phyloP scores from a whole-genome alignment of 2,329 filamentous ascomycete genomes.

The Pyricularia sp. region DNA sequence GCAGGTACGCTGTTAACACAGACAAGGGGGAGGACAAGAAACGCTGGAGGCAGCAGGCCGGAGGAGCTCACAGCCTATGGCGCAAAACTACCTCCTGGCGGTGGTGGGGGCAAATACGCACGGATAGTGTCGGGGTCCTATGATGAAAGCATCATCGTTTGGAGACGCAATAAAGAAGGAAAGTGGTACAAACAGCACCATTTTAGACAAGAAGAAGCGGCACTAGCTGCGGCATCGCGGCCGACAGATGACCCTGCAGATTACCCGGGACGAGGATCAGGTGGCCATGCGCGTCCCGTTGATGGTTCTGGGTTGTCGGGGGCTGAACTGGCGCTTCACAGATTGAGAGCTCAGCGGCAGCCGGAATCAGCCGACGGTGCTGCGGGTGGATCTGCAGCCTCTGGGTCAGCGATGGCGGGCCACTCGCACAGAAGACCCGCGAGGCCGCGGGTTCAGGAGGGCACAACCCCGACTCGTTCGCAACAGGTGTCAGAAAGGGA shows the following conservation, averaged over 20 bases:
- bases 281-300: background rate
- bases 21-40: conserved; percentile 27
- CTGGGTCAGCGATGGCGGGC: background rate
- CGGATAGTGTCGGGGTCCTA: conserved; percentile 97
- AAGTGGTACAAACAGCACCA: conserved; percentile 70
- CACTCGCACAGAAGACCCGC: background rate
- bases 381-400: background rate
- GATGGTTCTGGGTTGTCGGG: background rate
- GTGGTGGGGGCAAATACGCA: conserved; percentile 76
- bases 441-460: background rate
- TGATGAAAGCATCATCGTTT: conserved; percentile 90
- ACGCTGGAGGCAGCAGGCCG: conserved; percentile 62
- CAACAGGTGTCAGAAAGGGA: background rate
- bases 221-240: conserved; percentile 28
- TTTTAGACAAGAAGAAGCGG: conserved; percentile 61
- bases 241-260: background rate
- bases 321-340: background rate
- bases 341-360: conserved; percentile 2
- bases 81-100: conserved; percentile 78
- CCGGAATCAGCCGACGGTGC: background rate
- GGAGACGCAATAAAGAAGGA: conserved; percentile 75
- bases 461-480: background rate
- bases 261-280: background rate
- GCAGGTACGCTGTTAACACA: conserved; percentile 31
- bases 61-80: conserved; percentile 68